Percentiles rank a stretch among this genome's conserved stretches.
phyloP scores from a whole-genome alignment of 2,329 filamentous ascomycete genomes.

The Trichoderma cornu-damae region DNA sequence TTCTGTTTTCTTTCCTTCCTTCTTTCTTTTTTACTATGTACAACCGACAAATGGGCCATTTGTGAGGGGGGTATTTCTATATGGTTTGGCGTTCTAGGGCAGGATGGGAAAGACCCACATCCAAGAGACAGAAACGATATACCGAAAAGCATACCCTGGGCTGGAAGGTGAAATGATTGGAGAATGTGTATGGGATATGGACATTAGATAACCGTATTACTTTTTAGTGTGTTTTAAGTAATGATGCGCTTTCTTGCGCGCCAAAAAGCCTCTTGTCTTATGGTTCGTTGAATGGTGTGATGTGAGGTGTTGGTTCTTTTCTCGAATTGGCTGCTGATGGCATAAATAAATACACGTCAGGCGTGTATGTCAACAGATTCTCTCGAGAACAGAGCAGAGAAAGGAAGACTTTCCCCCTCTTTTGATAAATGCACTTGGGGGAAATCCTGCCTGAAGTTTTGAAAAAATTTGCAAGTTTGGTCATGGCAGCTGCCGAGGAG shows the following conservation, averaged over 20 bases:
- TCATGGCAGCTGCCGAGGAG: no score
- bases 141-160: constrained; percentile 7
- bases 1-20: background rate
- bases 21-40: background rate
- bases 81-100: constrained; percentile 2
- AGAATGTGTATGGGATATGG: background rate
- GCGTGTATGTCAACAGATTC: no score
- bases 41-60: background rate
- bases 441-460: no score
- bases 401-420: no score
- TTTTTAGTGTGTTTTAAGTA: constrained; percentile 9
- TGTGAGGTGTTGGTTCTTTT: no score
- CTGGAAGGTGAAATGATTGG: background rate
- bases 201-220: constrained; percentile 1
- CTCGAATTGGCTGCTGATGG: no score
- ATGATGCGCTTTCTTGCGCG: constrained; percentile 7
- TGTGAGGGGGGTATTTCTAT: background rate
- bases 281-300: no score
- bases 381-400: no score
- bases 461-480: no score
- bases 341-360: no score
- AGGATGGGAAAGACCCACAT: background rate
- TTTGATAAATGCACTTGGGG: no score
- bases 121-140: constrained; percentile 2
- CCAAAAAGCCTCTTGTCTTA: no score